These are phyloP conservation scores for Cardamine resedifolia DNA, from an alignment of 345 rosid genomes.

Conservation along the genomic window DNA sequence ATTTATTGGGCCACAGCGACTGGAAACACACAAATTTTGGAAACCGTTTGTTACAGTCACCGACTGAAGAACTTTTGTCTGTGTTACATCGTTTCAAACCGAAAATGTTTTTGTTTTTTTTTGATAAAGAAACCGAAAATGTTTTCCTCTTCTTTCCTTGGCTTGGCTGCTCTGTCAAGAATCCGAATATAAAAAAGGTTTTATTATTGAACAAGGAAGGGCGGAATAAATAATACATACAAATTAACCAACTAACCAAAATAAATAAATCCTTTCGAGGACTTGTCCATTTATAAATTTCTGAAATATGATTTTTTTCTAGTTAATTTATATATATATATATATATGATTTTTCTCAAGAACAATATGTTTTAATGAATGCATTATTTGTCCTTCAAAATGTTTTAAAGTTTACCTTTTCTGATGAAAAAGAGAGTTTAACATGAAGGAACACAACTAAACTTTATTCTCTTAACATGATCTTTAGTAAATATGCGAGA, in stretches of 20 bases:
- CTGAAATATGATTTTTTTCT: not conserved
- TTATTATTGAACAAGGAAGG: conserved; percentile 15
- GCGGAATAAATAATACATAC: conserved; percentile 14
- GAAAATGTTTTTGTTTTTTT: no score
- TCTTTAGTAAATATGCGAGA: conserved; percentile 16
- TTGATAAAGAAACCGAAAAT: no score
- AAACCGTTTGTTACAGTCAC: no score
- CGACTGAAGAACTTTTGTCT: no score
- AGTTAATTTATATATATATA: not conserved
- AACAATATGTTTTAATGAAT: not conserved
- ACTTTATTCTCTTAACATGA: conserved; percentile 29
- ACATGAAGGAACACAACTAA: conserved; percentile 32
- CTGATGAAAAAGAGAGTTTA: conserved; percentile 10
- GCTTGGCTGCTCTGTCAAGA: conserved; percentile 38
- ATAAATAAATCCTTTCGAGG: not conserved
- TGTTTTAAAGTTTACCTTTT: not conserved
- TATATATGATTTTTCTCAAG: not conserved
- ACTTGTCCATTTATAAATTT: not conserved
- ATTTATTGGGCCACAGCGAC: no score
- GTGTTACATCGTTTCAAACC: no score
- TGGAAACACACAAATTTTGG: no score
- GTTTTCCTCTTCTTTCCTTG: conserved; percentile 36
- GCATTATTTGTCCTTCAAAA: not conserved
- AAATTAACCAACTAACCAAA: not conserved
- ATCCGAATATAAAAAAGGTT: conserved; percentile 34